A percentile compares a stretch with the other conserved stretches of the same genome.
Conservation (phyloP, 352 stramenopile species). For the Phytophthora palmivora region DNA sequence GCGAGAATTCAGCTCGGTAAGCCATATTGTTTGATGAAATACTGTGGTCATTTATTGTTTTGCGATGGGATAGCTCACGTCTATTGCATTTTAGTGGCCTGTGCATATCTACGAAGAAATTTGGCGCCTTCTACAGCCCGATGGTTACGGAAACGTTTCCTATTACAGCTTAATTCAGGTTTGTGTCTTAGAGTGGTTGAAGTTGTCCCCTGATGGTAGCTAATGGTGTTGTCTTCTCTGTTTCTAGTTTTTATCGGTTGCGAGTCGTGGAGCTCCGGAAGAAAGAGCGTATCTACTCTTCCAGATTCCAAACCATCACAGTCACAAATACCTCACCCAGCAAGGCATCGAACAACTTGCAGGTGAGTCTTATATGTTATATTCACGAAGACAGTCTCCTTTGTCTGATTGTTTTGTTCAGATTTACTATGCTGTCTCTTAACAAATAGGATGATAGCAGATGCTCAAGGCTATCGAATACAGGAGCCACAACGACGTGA, state of each 20-base stretch:
- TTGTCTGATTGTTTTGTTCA: constrained; percentile 16
- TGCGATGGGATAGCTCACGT: neutral
- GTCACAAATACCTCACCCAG: constrained; percentile 41
- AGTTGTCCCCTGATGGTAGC: neutral
- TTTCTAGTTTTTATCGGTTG: constrained; percentile 48
- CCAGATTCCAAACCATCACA: constrained; percentile 39
- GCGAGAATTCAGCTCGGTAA: constrained; percentile 56
- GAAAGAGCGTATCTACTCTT: constrained; percentile 70
- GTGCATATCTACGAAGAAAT: constrained; percentile 48
- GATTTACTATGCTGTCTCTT: constrained; percentile 63
- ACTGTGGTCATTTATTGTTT: neutral
- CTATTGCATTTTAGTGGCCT: constrained; percentile 45
- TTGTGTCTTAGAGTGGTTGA: constrained; percentile 7
- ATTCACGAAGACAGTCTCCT: neutral
- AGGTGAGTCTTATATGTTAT: constrained; percentile 34
- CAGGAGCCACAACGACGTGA: constrained; percentile 10
- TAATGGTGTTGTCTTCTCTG: constrained; percentile 1
- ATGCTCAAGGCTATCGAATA: constrained; percentile 19
- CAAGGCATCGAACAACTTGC: constrained; percentile 52
- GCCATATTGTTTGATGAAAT: neutral
- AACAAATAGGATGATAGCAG: constrained; percentile 45
- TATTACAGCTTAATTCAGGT: constrained; percentile 74
- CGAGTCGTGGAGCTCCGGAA: constrained; percentile 48
- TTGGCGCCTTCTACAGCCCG: constrained; percentile 55
- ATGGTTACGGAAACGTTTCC: constrained; percentile 70